phyloP scores from a whole-genome alignment of 2,329 filamentous ascomycete species.

The Mycosphaerella sp. region DNA sequence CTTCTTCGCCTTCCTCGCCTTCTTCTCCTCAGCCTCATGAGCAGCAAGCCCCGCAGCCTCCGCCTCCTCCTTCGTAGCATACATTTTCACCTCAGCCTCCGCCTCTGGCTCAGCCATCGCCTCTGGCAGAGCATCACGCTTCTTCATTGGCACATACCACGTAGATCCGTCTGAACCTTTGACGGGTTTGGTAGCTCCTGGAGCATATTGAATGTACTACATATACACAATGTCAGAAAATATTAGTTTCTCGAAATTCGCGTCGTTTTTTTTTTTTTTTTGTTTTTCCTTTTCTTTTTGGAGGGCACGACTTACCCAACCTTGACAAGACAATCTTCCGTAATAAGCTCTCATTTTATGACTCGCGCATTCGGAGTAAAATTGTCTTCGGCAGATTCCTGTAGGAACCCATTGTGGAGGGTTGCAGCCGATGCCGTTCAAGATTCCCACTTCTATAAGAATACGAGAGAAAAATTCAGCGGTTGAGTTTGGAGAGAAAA shows the following conservation, averaged over 20 bases:
- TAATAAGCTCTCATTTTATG: background rate
- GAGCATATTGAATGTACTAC: background rate
- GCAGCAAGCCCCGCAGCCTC: background rate
- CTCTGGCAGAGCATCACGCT: background rate
- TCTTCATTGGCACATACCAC: background rate
- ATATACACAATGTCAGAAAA: background rate
- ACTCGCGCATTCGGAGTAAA: background rate
- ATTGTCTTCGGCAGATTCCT: background rate
- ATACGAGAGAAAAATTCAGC: background rate
- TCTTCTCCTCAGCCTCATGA: background rate
- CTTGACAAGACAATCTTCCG: background rate
- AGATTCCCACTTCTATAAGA: background rate
- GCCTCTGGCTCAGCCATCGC: background rate
- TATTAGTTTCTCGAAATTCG: background rate
- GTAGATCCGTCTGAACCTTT: background rate
- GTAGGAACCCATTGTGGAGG: background rate
- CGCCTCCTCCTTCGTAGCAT: background rate
- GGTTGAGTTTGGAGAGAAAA: too few species aligned
- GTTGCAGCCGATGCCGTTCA: background rate
- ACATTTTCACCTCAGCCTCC: background rate
- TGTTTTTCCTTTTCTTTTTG: too few species aligned
- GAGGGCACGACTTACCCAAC: background rate
- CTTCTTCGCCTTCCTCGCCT: too few species aligned
- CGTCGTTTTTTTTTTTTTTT: too few species aligned
- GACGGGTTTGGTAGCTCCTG: background rate